phyloP scores from a whole-genome alignment of 345 rosid species.

The Nephelium lappaceum region DNA sequence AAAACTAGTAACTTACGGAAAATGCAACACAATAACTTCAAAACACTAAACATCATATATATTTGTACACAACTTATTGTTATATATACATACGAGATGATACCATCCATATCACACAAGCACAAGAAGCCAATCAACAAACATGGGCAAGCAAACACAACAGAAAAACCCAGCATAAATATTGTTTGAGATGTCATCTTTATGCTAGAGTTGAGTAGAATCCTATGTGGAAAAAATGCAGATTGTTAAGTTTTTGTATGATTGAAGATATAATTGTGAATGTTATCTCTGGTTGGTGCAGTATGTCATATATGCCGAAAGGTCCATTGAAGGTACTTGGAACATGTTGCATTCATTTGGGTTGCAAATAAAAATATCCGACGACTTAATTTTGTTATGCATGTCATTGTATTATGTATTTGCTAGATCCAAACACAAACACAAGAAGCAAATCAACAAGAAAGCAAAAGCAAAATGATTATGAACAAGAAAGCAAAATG shows the following conservation, averaged over 20 bases:
- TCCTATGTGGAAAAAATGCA: neutral
- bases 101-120: slow-evolving; percentile 12
- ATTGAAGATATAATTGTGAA: neutral
- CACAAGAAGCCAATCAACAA: no score
- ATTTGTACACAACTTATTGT: slow-evolving; percentile 1
- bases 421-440: no score
- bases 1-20: neutral
- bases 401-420: neutral
- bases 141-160: no score
- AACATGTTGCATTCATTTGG: neutral
- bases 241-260: neutral
- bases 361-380: neutral
- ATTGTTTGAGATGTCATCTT: neutral
- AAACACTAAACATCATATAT: neutral
- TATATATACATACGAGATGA: slow-evolving; percentile 19
- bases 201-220: neutral
- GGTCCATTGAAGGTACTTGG: neutral
- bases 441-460: no score
- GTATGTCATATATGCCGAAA: neutral
- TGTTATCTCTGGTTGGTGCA: neutral
- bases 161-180: no score
- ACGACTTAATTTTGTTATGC: neutral
- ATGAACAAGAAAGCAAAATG: no score
- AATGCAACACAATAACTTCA: slow-evolving; percentile 11
- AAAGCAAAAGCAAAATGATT: no score